Evolutionary conservation across 2,329 filamentous ascomycete species (phyloP), one percentile per base, ranked within the genome.

Genomic region (Fusarium zealandicum): DNA sequence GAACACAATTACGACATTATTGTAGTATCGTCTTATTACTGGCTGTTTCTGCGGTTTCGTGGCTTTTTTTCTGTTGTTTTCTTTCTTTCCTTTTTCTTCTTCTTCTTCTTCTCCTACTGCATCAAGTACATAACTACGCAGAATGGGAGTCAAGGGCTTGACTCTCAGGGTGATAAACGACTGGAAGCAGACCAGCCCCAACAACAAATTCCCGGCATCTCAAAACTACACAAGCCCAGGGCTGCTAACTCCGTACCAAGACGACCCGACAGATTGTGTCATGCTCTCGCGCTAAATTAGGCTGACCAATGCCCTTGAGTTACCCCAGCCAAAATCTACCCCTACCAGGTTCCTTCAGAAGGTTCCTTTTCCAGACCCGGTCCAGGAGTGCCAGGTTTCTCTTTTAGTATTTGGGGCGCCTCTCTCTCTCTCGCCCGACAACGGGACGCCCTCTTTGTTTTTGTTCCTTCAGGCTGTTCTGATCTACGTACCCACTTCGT

Each of bases 221-320:
- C 25, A 20, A 47, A 40, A 59, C 14, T 43, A 35, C 51, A 53
- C 47, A 42, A 60, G 28, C 16, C 22, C 25, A 38, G 18, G 36
- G 45, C 28, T 33, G 46, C 48, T 39, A 45, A 38, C 44, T 57
- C 55, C 45, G 47, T 57, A 54, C 57, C 54, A 65, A 66, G 57
- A 46, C 59, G 64, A 69, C 66, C 68, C 67, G 66, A 70, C 69
- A 70, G 65, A 70, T 70, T 70, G 68, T 70, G 68, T 70, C 68
- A 70, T 70, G 64, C 65, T 69, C 57, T 39, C 44, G 51, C 68
- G 62, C 68, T 68, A 67, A 59, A 45, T 33, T 36, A 41, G 39
- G 38, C 59, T 40, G 55, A 27, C 68, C 68, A 70, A 70, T 69
- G 60, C 43, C 38, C 27, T 55, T 55, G 36, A 43, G 51, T 46